phyloP scores from a whole-genome alignment of 2,329 filamentous ascomycete species.

The Neofusicoccum sp. region DNA sequence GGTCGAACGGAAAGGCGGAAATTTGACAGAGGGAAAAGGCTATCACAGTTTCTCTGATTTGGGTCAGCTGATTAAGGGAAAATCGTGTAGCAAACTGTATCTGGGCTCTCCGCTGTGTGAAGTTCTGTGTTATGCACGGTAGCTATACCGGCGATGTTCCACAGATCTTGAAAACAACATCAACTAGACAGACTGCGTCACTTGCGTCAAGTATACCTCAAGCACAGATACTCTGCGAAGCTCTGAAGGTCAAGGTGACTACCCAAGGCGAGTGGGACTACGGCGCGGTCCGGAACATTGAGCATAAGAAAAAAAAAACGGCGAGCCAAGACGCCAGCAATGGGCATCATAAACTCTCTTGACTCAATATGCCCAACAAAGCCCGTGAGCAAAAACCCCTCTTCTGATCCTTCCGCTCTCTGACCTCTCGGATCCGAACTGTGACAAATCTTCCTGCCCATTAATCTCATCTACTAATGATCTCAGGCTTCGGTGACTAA shows the following conservation, averaged over 20 bases:
- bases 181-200: background rate
- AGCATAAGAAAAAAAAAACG: background rate
- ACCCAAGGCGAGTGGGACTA: background rate
- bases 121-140: background rate
- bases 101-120: background rate
- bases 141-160: background rate
- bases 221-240: background rate
- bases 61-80: background rate
- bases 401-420: too few relatives aligned
- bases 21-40: background rate
- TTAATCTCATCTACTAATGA: too few relatives aligned
- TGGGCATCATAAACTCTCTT: background rate
- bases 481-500: too few relatives aligned
- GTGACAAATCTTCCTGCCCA: too few relatives aligned
- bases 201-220: too few relatives aligned
- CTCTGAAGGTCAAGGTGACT: background rate
- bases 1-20: background rate
- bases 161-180: background rate
- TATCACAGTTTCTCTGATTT: background rate
- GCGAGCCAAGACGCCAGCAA: background rate
- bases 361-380: too few relatives aligned
- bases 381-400: too few relatives aligned
- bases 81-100: background rate
- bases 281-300: background rate
- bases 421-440: too few relatives aligned